Evolutionary conservation across 768 basidiomycete species (phyloP), one percentile per base, ranked within the genome.

Genomic region (Amanita brunnescens): DNA sequence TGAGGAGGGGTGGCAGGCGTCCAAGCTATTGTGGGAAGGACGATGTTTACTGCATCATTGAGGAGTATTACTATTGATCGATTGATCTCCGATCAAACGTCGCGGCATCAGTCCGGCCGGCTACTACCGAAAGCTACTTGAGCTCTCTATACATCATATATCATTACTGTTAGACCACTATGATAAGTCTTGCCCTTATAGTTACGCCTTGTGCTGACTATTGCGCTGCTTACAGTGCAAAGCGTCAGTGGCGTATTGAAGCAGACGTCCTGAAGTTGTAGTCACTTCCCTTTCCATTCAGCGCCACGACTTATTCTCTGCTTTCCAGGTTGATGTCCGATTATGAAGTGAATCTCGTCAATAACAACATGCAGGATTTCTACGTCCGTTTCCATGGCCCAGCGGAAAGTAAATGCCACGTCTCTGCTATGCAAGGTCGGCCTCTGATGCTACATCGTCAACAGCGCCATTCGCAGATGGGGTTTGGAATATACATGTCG

Each of bases 231-330:
- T 20, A 69, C 56, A 69, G 85, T 63, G 83, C 85, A 61, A 96
- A 90, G 70, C 87, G 95, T n/a, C n/a, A n/a, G n/a, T n/a, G n/a
- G 54, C 86, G 95, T 54, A 94, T 96, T 67, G 95, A 98, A 69
- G 97, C 93, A 44, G 96, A 99, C 75, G 95, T 99, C 48, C 96
- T 97, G 95, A 98, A 97, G 75, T 74, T 99, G 95, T 95, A 65
- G n/a, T n/a, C n/a, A n/a, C n/a, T n/a, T n/a, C n/a, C 63, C 80
- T 58, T 30, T 20, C 40, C 45, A 33, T 45, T 40, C 55, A 48
- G 37, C 3, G 12, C 39, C 39, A 23, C 21, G 39, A 32, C 18
- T 51, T 33, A 40, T 54, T 41, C 55, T 59, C 47, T 53, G 47
- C 14, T 48, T 46, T 24, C 26, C 66, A 97, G 95, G 72, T 70